Percentiles rank a stretch among this genome's conserved stretches.
phyloP scores from a whole-genome alignment of 441 rosid species.

The Rhodomyrtus psidioides region DNA sequence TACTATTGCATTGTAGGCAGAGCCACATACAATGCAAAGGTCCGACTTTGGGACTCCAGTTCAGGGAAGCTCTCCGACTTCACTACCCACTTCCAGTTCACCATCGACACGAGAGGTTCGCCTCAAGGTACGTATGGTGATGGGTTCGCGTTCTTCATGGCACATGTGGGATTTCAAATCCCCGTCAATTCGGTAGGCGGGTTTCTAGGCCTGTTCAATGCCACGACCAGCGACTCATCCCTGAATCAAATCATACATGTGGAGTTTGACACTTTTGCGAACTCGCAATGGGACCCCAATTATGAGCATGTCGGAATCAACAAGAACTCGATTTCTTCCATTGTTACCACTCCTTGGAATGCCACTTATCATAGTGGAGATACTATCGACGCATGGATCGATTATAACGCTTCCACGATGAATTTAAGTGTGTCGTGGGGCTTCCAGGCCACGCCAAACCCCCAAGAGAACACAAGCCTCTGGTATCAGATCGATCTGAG shows the following conservation, averaged over 20 bases:
- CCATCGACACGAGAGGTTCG: background rate
- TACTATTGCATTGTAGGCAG: slow-evolving; percentile 40
- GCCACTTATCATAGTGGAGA: slow-evolving; percentile 17
- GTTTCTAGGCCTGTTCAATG: slow-evolving; percentile 2
- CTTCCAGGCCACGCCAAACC: background rate
- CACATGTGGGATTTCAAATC: slow-evolving; percentile 3
- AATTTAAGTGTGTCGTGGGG: slow-evolving; percentile 23
- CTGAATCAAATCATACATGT: background rate
- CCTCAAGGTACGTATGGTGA: background rate
- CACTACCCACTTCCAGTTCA: slow-evolving; percentile 1
- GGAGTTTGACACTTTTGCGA: slow-evolving; percentile 1
- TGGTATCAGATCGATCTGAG: slow-evolving; percentile 18
- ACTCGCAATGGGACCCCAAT: slow-evolving; percentile 44
- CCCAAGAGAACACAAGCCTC: slow-evolving; percentile 17
- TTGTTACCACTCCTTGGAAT: slow-evolving; percentile 16
- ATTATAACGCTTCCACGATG: slow-evolving; percentile 15
- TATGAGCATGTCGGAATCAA: slow-evolving; percentile 34
- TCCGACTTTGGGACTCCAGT: slow-evolving; percentile 36
- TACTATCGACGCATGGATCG: slow-evolving; percentile 12
- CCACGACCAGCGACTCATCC: background rate
- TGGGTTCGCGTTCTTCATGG: slow-evolving; percentile 3
- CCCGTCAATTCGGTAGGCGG: slow-evolving; percentile 9
- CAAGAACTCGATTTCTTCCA: slow-evolving; percentile 21
- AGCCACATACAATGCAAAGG: slow-evolving; percentile 24
- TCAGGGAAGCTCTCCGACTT: slow-evolving; percentile 14